These are phyloP conservation scores for Physcia stellaris DNA, from an alignment of 495 filamentous ascomycete genomes.

Conservation along the genomic window DNA sequence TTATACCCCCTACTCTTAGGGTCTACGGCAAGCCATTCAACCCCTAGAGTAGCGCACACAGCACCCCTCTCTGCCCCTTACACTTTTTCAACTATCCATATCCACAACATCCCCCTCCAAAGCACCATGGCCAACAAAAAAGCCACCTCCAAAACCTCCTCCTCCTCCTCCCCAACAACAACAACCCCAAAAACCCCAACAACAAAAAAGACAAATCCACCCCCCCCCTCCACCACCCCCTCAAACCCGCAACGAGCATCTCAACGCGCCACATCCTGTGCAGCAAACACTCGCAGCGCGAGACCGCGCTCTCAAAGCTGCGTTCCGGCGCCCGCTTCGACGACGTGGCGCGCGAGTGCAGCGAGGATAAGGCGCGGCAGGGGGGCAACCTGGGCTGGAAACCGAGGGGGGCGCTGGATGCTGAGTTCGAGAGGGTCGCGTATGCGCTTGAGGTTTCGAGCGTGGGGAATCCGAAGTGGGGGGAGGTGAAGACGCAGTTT, in stretches of 20 bases:
- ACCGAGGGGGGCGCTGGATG: constrained; percentile 54
- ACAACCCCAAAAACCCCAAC: constrained; percentile 32
- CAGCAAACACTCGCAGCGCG: constrained; percentile 77
- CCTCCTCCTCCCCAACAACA: too few species aligned
- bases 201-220: constrained; percentile 24
- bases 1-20: too few species aligned
- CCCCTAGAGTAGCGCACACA: too few species aligned
- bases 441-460: constrained; percentile 67
- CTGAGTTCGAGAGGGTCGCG: constrained; percentile 68
- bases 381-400: constrained; percentile 83
- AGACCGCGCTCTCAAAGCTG: constrained; percentile 72
- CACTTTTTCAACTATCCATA: too few species aligned
- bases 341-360: constrained; percentile 73
- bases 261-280: constrained; percentile 91
- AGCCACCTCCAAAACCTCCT: constrained; percentile 26
- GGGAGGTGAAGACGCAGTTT: constrained; percentile 66
- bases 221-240: constrained; percentile 23
- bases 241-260: constrained; percentile 67
- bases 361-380: constrained; percentile 77
- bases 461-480: constrained; percentile 60
- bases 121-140: constrained; percentile 31
- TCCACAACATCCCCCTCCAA: too few species aligned
- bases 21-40: too few species aligned
- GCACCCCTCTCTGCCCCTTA: too few species aligned
- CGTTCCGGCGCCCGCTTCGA: constrained; percentile 70